Conservation (phyloP, 1,284 basidiomycete genomes). For the Mycosarcoma maydis region DNA sequence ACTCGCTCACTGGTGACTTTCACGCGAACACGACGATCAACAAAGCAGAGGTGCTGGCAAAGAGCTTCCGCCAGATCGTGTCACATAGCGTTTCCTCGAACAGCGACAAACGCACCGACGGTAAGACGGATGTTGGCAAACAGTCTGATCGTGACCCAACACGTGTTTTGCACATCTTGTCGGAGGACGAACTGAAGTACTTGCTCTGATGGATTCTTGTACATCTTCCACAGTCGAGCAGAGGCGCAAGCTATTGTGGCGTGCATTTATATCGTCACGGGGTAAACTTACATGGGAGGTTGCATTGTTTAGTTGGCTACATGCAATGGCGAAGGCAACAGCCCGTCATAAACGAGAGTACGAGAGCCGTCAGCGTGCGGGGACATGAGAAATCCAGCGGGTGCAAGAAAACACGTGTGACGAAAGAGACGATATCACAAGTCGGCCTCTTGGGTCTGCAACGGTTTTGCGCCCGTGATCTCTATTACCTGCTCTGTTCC, state of each 20-base stretch:
- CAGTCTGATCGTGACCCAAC: not conserved
- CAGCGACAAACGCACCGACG: too few species aligned
- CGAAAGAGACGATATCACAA: not conserved
- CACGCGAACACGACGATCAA: slow-evolving; percentile 7
- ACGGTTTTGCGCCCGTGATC: slow-evolving; percentile 54
- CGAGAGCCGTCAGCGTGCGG: too few species aligned
- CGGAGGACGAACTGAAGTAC: slow-evolving; percentile 4
- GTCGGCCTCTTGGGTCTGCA: slow-evolving; percentile 22
- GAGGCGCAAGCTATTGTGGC: too few species aligned
- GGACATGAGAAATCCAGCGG: too few species aligned
- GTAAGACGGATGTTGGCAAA: not conserved
- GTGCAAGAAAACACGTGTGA: too few species aligned
- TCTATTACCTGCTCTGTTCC: slow-evolving; percentile 61
- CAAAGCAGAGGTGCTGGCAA: too few species aligned
- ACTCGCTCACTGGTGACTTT: slow-evolving; percentile 46
- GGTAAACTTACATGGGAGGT: too few species aligned
- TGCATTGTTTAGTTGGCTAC: too few species aligned
- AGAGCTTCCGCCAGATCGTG: slow-evolving; percentile 18
- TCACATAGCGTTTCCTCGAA: not conserved
- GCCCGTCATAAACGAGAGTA: too few species aligned
- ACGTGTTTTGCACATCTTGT: slow-evolving; percentile 5
- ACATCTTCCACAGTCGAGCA: too few species aligned
- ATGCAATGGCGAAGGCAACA: too few species aligned
- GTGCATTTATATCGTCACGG: too few species aligned
- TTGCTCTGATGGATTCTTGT: slow-evolving; percentile 3